phyloP scores from a whole-genome alignment of 441 rosid genomes.

The Kokia cookei region DNA sequence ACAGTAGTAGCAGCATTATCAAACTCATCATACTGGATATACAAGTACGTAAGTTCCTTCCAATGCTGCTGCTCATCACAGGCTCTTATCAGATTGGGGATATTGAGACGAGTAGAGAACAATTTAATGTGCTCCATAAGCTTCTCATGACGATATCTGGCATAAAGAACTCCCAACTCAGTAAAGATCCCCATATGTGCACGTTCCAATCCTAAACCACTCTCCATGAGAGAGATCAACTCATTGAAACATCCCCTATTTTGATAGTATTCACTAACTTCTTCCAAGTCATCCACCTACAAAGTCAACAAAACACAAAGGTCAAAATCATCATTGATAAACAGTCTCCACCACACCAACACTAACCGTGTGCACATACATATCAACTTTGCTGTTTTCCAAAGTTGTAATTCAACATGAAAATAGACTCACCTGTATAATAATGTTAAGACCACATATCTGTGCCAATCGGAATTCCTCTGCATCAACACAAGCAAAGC shows the following conservation, averaged over 20 bases:
- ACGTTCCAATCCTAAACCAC: slow-evolving; percentile 96
- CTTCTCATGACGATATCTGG: slow-evolving; percentile 95
- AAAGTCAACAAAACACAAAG: neutral
- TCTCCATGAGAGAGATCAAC: slow-evolving; percentile 97
- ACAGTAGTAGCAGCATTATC: slow-evolving; percentile 99
- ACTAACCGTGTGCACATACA: neutral
- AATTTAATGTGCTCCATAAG: slow-evolving; percentile 99
- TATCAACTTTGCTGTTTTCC: neutral
- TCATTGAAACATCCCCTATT: slow-evolving; percentile 98
- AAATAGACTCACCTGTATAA: slow-evolving; percentile 63
- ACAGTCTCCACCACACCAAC: neutral
- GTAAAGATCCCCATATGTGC: slow-evolving; percentile 99
- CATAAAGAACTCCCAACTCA: slow-evolving; percentile 96
- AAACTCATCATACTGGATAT: slow-evolving; percentile 91
- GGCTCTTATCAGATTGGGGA: slow-evolving; percentile 95
- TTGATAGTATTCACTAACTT: slow-evolving; percentile 96
- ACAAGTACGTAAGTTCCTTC: slow-evolving; percentile 88
- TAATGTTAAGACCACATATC: slow-evolving; percentile 94
- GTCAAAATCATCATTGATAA: neutral
- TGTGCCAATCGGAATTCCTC: slow-evolving; percentile 99
- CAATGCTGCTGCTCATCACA: slow-evolving; percentile 99
- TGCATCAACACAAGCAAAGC: slow-evolving; percentile 99
- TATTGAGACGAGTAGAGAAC: slow-evolving; percentile 96
- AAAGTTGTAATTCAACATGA: neutral
- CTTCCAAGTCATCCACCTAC: slow-evolving; percentile 98